These are phyloP conservation scores for Linderina pennispora DNA, from an alignment of 192 early-diverging fungal genomes.

Conservation along the genomic window DNA sequence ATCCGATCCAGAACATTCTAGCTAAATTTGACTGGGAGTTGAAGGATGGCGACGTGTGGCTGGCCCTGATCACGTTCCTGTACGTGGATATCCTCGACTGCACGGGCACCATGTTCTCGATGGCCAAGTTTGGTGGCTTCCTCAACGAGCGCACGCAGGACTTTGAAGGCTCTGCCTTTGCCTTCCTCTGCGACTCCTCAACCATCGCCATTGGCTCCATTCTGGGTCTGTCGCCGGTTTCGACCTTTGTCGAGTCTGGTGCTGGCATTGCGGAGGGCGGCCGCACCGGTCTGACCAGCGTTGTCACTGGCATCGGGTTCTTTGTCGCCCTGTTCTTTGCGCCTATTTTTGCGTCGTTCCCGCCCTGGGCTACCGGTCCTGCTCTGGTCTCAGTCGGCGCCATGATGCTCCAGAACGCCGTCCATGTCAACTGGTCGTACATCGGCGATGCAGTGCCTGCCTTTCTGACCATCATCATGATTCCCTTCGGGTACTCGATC, in stretches of 20 bases:
- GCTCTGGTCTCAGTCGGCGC: slow-evolving; percentile 74
- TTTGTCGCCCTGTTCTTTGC: slow-evolving; percentile 78
- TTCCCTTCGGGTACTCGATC: slow-evolving; percentile 76
- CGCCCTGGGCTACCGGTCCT: slow-evolving; percentile 80
- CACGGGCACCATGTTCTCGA: slow-evolving; percentile 79
- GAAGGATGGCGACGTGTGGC: slow-evolving; percentile 58
- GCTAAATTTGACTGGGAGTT: slow-evolving; percentile 61
- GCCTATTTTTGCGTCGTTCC: slow-evolving; percentile 79
- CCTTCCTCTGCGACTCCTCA: slow-evolving; percentile 68
- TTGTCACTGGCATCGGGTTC: slow-evolving; percentile 62
- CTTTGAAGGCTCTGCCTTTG: slow-evolving; percentile 66
- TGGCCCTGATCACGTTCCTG: slow-evolving; percentile 77
- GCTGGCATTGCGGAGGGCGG: slow-evolving; percentile 80
- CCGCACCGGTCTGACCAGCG: slow-evolving; percentile 69
- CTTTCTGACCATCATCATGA: slow-evolving; percentile 68
- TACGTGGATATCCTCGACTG: slow-evolving; percentile 86
- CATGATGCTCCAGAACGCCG: slow-evolving; percentile 67
- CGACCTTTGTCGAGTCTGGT: slow-evolving; percentile 76
- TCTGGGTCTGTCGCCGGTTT: slow-evolving; percentile 68
- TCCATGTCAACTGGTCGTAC: slow-evolving; percentile 74
- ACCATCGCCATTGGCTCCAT: slow-evolving; percentile 59
- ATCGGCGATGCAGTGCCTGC: slow-evolving; percentile 72
- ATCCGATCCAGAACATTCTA: slow-evolving; percentile 53
- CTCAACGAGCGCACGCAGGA: slow-evolving; percentile 64
- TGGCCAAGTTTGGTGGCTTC: slow-evolving; percentile 77